These are phyloP conservation scores for Conringia planisiliqua DNA, from an alignment of 345 rosid genomes.

Conservation along the genomic window DNA sequence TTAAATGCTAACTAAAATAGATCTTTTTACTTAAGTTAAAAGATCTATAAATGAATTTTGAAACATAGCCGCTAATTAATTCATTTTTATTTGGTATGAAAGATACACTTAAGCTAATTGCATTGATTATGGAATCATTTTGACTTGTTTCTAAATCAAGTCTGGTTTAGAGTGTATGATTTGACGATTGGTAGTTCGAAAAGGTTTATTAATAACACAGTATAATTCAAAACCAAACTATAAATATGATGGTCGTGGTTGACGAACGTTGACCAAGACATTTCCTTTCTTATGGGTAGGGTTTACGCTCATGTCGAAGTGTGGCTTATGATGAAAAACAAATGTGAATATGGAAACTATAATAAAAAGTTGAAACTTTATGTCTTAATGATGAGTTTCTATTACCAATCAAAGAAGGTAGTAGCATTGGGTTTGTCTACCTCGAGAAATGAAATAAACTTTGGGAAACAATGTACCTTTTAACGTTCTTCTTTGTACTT, in stretches of 20 bases:
- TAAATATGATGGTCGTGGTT: conserved; percentile 2
- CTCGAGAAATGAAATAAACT: conserved; percentile 26
- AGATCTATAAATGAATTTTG: not conserved
- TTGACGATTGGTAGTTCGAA: not conserved
- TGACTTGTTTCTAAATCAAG: conserved; percentile 3
- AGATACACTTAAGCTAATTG: not conserved
- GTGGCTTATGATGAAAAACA: conserved; percentile 18
- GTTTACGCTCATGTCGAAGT: conserved; percentile 2
- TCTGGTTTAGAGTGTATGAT: not conserved
- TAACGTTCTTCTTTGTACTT: conserved; percentile 27
- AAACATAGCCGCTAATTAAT: conserved; percentile 5
- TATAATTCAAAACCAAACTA: not conserved
- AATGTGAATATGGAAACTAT: conserved; percentile 24
- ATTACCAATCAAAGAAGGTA: conserved; percentile 31
- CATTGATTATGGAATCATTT: conserved; percentile 17
- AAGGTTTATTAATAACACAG: not conserved
- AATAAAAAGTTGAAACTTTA: conserved; percentile 29
- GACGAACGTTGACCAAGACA: conserved; percentile 18
- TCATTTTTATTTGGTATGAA: not conserved
- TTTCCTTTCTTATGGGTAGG: conserved; percentile 13
- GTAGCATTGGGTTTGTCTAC: conserved; percentile 24
- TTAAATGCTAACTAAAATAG: not conserved
- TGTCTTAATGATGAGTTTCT: conserved; percentile 33
- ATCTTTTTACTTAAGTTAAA: not conserved
- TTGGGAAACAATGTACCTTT: conserved; percentile 32